These are phyloP conservation scores for Lachancea cidri DNA, from an alignment of 805 yeast genomes.

Conservation along the genomic window DNA sequence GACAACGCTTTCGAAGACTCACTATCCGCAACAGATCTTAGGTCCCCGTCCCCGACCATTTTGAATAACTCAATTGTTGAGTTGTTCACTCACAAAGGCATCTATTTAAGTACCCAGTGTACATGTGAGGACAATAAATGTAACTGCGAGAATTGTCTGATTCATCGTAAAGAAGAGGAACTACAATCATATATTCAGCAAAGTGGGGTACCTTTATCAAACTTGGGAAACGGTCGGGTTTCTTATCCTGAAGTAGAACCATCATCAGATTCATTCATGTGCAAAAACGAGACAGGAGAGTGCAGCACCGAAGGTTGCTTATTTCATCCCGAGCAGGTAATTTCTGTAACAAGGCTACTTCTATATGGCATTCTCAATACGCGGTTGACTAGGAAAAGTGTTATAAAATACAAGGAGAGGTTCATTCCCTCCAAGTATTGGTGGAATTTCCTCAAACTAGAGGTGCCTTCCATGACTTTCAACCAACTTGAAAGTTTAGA, in stretches of 20 bases:
- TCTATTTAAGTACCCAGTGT: constrained; percentile 31
- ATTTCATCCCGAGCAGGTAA: constrained; percentile 25
- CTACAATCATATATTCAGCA: constrained; percentile 24
- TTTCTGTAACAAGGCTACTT: constrained; percentile 24
- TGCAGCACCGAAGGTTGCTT: constrained; percentile 13
- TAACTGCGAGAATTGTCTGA: constrained; percentile 30
- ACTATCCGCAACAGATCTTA: background rate
- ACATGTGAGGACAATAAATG: constrained; percentile 31
- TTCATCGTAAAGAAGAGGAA: constrained; percentile 34
- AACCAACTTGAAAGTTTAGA: constrained; percentile 20
- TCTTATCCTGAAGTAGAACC: constrained; percentile 1
- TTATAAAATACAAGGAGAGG: constrained; percentile 25
- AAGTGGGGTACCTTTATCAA: constrained; percentile 30
- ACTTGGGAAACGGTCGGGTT: constrained; percentile 21
- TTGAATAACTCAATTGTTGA: constrained; percentile 21
- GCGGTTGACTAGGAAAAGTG: constrained; percentile 23
- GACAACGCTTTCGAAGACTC: background rate
- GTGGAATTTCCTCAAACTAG: constrained; percentile 30
- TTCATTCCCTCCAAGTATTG: constrained; percentile 31
- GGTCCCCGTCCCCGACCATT: constrained; percentile 1
- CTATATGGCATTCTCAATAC: constrained; percentile 24
- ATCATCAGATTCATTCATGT: background rate
- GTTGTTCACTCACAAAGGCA: constrained; percentile 30
- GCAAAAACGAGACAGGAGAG: background rate
- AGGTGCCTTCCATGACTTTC: constrained; percentile 22